A percentile compares a stretch with the other conserved stretches of the same genome.
Evolutionary conservation across 177 flowering plant species (phyloP).

Genomic region (Vitis hybrid): DNA sequence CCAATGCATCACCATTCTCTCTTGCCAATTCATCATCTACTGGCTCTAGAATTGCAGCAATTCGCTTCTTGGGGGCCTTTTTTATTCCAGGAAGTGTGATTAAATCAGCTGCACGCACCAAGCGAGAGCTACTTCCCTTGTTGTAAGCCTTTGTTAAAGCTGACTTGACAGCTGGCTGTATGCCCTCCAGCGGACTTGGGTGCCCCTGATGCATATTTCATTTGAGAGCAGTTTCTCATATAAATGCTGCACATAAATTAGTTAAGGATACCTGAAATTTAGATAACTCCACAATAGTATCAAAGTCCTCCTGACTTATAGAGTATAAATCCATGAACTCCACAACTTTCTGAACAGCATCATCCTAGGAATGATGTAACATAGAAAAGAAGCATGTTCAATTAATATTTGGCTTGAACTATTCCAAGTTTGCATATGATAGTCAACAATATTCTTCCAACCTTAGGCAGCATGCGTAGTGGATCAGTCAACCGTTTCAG

Average conservation of each 20-base stretch:
- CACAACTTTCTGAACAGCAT: conserved; percentile 77
- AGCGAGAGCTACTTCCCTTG: conserved; percentile 49
- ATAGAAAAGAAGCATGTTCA: conserved; percentile 4
- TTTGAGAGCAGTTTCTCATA: background rate
- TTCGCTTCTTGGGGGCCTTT: no score
- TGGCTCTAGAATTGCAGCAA: no score
- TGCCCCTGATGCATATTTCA: conserved; percentile 54
- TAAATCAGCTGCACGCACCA: no score
- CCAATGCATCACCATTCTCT: no score
- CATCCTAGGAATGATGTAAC: conserved; percentile 56
- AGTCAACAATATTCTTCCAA: conserved; percentile 16
- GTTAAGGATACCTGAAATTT: conserved; percentile 59
- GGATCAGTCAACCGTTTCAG: conserved; percentile 72
- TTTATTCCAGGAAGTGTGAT: no score
- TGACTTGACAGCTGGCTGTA: conserved; percentile 80
- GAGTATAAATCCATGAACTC: conserved; percentile 91
- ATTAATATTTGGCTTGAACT: background rate
- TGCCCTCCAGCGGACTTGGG: conserved; percentile 76
- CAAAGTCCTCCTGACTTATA: conserved; percentile 86
- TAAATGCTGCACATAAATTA: background rate
- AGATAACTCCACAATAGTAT: conserved; percentile 76
- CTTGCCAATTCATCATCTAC: no score
- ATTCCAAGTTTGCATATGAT: background rate
- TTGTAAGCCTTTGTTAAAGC: conserved; percentile 93
- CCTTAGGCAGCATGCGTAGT: conserved; percentile 76